A percentile compares a stretch with the other conserved stretches of the same genome.
phyloP scores from a whole-genome alignment of 2,329 filamentous ascomycete species.

The Pyrenochaeta sp. region DNA sequence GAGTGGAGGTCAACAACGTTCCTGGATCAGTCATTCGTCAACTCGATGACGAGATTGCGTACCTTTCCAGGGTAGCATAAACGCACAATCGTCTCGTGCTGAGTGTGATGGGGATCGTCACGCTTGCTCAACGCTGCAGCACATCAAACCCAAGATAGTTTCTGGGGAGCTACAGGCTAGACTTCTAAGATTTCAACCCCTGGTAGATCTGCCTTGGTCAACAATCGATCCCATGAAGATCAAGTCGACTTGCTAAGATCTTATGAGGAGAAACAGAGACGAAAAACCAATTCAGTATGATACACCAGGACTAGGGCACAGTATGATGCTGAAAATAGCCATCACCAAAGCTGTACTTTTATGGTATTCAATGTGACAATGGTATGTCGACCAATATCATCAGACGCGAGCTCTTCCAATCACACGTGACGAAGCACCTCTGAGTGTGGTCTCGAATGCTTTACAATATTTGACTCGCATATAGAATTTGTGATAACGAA shows the following conservation, averaged over 20 bases:
- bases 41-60: background rate
- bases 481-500: slow-evolving; percentile 5
- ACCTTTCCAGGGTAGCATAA: background rate
- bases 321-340: background rate
- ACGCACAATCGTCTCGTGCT: background rate
- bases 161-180: background rate
- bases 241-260: background rate
- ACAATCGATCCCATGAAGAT: background rate
- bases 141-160: background rate
- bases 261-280: background rate
- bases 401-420: background rate
- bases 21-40: background rate
- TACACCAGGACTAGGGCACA: background rate
- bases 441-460: background rate
- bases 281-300: background rate
- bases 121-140: background rate
- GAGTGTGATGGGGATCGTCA: background rate
- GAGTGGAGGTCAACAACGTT: background rate
- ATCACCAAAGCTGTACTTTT: background rate
- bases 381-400: background rate
- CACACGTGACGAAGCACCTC: slow-evolving; percentile 9
- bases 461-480: slow-evolving; percentile 2
- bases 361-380: background rate
- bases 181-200: background rate
- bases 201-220: background rate